Base-by-base conservation (phyloP, 768 basidiomycete genomes). In the Coprinopsis cinerea region DNA sequence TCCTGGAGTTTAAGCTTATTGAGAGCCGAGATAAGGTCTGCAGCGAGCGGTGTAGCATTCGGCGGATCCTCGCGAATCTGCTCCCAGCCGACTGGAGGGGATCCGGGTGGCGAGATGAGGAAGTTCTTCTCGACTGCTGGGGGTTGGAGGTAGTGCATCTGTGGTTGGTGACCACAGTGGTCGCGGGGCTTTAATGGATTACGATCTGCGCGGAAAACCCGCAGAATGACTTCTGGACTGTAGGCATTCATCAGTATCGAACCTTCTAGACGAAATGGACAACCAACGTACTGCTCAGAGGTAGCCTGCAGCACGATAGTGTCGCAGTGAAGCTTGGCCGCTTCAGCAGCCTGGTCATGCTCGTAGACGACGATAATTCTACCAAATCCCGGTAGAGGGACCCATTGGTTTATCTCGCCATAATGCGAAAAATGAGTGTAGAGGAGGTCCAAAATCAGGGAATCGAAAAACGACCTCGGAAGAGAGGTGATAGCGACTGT, bases 1-100 rank as follows among this genome's bases (percentile, higher is more conserved):
- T 77, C 72, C 40, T 73, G 69, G 2, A 81, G 56, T 60, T 89
- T 79, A 2, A 98, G 75, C 56, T 76, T 79, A 56, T 73, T 76
- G 48, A 97, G 69, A 14, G 95, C 95, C 10, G 72, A 60, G 23
- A 92, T 87, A 55, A 98, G 77, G 62, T 98, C 95, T 20, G 88
- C 82, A 0, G 95, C 95, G 22, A 96, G 78, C 3, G 92, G 85
- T 2, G 77, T 68, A 2, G 71, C 63, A 61, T 97, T 97, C 0
- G 95, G 95, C 15, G 92, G 90, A 6, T 94, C 92, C 66, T 98
- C 95, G 44, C 72, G 72, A 49, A 93, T 79, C 20, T 78, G 92
- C 61, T 96, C 92, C 96, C 96, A 99, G 2, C 94, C 96, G 1
- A 94, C 83, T 0, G 96, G 96, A 0, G 96, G 96, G 0, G 93